Percentiles rank a stretch among this genome's conserved stretches.
Evolutionary conservation across 2,329 filamentous ascomycete species (phyloP).

Genomic region (Pseudonectria buxi): DNA sequence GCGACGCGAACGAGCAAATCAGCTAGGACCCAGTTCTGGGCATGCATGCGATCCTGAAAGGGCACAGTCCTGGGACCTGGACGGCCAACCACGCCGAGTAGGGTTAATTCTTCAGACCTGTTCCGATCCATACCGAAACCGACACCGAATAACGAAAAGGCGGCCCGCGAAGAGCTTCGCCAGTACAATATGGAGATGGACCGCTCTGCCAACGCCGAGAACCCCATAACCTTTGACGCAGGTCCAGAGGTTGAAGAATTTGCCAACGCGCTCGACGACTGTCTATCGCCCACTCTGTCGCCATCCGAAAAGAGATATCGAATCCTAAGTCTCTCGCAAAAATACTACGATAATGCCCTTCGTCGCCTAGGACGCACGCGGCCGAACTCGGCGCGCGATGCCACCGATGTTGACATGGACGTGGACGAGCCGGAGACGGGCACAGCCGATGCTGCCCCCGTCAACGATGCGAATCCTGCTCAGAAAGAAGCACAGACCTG

Average conservation of each 20-base stretch:
- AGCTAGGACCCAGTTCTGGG: constrained; percentile 8
- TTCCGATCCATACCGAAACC: neutral
- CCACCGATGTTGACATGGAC: constrained; percentile 45
- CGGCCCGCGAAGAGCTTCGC: neutral
- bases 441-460: constrained; percentile 17
- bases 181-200: constrained; percentile 10
- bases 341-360: constrained; percentile 52
- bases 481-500: constrained; percentile 85
- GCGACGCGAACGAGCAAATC: constrained; percentile 4
- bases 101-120: constrained; percentile 15
- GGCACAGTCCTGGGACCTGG: constrained; percentile 15
- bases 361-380: constrained; percentile 25
- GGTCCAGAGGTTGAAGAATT: constrained; percentile 83
- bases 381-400: constrained; percentile 21
- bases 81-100: constrained; percentile 20
- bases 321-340: constrained; percentile 54
- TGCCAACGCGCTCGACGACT: constrained; percentile 73
- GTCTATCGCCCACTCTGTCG: constrained; percentile 46
- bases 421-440: constrained; percentile 42
- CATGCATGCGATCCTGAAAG: constrained; percentile 17
- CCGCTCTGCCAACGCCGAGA: constrained; percentile 2
- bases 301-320: constrained; percentile 53
- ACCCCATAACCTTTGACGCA: constrained; percentile 26
- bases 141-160: neutral
- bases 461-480: constrained; percentile 43